Conservation (phyloP, 1,284 basidiomycete genomes). For the Gomphus sp. region DNA sequence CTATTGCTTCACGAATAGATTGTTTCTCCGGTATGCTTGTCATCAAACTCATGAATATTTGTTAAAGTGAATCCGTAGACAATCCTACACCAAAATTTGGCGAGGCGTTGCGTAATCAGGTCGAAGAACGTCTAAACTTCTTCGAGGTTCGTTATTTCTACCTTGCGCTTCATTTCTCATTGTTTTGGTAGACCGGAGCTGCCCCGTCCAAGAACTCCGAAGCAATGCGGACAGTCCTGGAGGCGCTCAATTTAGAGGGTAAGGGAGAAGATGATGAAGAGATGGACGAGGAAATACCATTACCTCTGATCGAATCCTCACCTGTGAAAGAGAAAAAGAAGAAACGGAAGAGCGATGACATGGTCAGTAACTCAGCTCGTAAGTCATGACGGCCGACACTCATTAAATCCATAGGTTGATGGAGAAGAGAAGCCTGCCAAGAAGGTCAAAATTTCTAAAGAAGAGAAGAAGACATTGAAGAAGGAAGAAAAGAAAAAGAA, state of each 20-base stretch:
- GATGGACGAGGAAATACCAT: constrained; percentile 41
- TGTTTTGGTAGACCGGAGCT: constrained; percentile 6
- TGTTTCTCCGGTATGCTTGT: constrained; percentile 74
- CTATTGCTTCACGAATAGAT: constrained; percentile 96
- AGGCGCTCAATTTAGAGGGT: constrained; percentile 64
- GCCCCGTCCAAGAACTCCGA: constrained; percentile 32
- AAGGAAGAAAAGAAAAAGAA: constrained; percentile 58
- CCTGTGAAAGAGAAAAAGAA: constrained; percentile 46
- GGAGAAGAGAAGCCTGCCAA: constrained; percentile 51
- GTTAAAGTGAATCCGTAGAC: constrained; percentile 34
- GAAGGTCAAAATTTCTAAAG: constrained; percentile 70
- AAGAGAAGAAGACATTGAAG: constrained; percentile 77
- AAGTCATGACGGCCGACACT: constrained; percentile 2
- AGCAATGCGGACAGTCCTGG: constrained; percentile 82
- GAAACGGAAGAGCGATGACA: constrained; percentile 32
- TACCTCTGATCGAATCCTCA: constrained; percentile 46
- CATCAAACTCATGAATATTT: background rate
- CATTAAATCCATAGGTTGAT: constrained; percentile 40
- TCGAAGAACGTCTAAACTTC: constrained; percentile 92
- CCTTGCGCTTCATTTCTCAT: constrained; percentile 16
- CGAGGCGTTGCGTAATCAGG: constrained; percentile 87
- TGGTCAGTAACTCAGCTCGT: constrained; percentile 16
- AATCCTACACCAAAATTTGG: constrained; percentile 91
- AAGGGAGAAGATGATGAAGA: constrained; percentile 47
- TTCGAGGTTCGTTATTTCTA: constrained; percentile 56